These are phyloP conservation scores for Diaporthe destruens DNA, from an alignment of 2,329 filamentous ascomycete genomes.

Conservation along the genomic window DNA sequence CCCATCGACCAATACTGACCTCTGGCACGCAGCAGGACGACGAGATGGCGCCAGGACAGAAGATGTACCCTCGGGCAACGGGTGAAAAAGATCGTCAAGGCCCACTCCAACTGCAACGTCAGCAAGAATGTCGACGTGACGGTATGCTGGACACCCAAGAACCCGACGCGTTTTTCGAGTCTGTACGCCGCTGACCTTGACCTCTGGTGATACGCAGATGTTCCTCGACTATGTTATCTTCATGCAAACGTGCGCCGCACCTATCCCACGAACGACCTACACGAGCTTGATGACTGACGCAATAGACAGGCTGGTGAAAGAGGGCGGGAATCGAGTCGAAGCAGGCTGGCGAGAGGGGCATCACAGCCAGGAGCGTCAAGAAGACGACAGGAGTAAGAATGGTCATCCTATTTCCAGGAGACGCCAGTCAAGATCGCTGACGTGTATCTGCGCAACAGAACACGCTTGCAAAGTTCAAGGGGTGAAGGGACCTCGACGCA, in stretches of 20 bases:
- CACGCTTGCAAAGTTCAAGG: constrained; percentile 76
- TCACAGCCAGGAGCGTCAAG: constrained; percentile 81
- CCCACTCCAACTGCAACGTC: constrained; percentile 82
- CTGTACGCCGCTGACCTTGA: constrained; percentile 47
- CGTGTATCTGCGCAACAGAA: constrained; percentile 58
- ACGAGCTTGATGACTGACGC: constrained; percentile 13
- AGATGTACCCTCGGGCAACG: constrained; percentile 85
- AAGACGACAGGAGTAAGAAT: constrained; percentile 79
- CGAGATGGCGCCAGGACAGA: constrained; percentile 73
- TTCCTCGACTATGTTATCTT: constrained; percentile 89
- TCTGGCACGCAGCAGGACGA: neutral
- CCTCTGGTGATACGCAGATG: constrained; percentile 65
- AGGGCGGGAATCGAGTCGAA: constrained; percentile 83
- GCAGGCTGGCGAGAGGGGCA: constrained; percentile 76
- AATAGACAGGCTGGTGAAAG: constrained; percentile 76
- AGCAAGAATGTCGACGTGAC: constrained; percentile 90
- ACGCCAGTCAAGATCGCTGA: constrained; percentile 4
- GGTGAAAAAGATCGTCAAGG: constrained; percentile 92
- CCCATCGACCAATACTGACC: constrained; percentile 15
- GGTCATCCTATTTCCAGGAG: neutral
- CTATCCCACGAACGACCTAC: neutral
- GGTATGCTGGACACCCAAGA: constrained; percentile 60
- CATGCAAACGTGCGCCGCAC: constrained; percentile 69
- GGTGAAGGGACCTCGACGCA: constrained; percentile 57
- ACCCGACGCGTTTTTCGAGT: constrained; percentile 44